phyloP scores from a whole-genome alignment of 2,329 filamentous ascomycete genomes.

The Fusarium musae region DNA sequence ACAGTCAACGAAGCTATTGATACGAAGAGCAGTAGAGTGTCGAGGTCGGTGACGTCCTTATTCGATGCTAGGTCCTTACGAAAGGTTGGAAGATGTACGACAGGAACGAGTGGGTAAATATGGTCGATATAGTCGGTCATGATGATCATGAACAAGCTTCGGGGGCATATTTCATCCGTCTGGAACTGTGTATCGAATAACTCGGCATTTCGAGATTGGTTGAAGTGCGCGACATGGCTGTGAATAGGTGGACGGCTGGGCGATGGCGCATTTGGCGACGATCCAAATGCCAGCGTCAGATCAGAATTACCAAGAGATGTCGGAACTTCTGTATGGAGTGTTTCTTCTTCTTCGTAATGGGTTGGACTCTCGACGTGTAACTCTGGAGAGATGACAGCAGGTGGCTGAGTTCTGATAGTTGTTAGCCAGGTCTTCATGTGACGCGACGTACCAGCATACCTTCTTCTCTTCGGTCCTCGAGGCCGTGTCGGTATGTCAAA shows the following conservation, averaged over 20 bases:
- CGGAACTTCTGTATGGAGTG: fast-evolving
- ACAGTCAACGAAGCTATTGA: neutral
- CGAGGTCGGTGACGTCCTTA: neutral
- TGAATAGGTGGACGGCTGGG: neutral
- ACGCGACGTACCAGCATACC: neutral
- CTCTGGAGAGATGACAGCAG: neutral
- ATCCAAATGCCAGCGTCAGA: neutral
- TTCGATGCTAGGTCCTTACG: neutral
- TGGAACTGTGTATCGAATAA: neutral
- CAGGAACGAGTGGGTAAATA: neutral
- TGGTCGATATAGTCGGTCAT: neutral
- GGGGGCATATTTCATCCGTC: neutral
- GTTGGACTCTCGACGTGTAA: neutral
- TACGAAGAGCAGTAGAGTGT: neutral
- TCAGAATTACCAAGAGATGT: fast-evolving
- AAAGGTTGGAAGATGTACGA: neutral
- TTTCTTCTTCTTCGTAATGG: neutral
- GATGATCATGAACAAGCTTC: neutral
- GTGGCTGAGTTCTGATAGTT: neutral
- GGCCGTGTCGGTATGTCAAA: neutral
- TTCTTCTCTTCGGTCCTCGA: neutral
- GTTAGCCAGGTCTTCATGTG: neutral
- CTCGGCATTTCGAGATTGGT: neutral
- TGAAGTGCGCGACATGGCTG: neutral
- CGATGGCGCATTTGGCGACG: neutral